phyloP scores from a whole-genome alignment of 306 rosid genomes.

The Rosa multiflora region DNA sequence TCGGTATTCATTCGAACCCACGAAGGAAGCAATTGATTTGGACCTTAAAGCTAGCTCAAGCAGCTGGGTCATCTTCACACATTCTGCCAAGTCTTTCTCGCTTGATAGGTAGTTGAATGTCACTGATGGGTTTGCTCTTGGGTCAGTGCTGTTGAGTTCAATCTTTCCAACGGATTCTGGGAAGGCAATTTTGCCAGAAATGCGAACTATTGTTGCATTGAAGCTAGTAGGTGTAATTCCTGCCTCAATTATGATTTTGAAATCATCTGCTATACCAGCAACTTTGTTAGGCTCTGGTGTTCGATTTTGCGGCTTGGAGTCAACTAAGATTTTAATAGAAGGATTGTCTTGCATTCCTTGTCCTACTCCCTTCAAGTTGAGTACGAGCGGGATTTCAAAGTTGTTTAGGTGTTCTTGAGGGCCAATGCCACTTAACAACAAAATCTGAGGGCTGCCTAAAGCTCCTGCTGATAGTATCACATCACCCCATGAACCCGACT shows the following conservation, averaged over 20 bases:
- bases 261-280: slow-evolving; percentile 60
- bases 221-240: slow-evolving; percentile 46
- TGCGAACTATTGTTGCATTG: slow-evolving; percentile 38
- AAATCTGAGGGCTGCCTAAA: slow-evolving; percentile 70
- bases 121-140: slow-evolving; percentile 63
- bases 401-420: slow-evolving; percentile 44
- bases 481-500: slow-evolving; percentile 52
- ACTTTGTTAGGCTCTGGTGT: slow-evolving; percentile 66
- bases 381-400: no score
- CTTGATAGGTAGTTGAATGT: slow-evolving; percentile 61
- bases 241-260: slow-evolving; percentile 57
- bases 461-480: slow-evolving; percentile 75
- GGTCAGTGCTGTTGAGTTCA: slow-evolving; percentile 52
- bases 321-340: slow-evolving; percentile 35
- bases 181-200: slow-evolving; percentile 47
- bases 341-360: slow-evolving; percentile 73
- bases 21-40: slow-evolving; percentile 46
- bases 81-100: slow-evolving; percentile 43
- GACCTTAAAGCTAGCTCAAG: slow-evolving; percentile 35
- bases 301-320: slow-evolving; percentile 48
- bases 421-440: slow-evolving; percentile 69
- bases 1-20: slow-evolving; percentile 32
- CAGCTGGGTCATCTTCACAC: slow-evolving; percentile 48
- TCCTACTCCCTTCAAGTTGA: slow-evolving; percentile 47
- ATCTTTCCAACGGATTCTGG: slow-evolving; percentile 56